Base-by-base conservation (phyloP, 2,329 filamentous ascomycete genomes). In the Hypoxylon sp. region DNA sequence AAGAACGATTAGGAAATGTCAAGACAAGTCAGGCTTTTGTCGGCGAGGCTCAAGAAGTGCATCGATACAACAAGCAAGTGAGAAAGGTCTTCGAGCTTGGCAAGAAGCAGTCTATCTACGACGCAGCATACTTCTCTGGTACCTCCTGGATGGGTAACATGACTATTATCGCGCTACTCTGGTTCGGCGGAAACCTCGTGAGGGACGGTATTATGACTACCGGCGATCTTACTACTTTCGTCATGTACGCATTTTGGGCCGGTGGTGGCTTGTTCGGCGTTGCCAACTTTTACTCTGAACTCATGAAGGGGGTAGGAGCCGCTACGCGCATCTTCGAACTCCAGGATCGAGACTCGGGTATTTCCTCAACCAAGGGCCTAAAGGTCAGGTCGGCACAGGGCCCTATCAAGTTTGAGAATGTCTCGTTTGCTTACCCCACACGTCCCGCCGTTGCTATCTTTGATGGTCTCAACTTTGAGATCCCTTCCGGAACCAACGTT, bases 241-340 rank as follows among this genome's bases (percentile, higher is more conserved):
- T 99, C 75, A 97, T 99, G 93, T 99, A 97, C 72, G 96, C 92
- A 2, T 93, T 90, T 3, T 97, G 86, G 70, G 83, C 84, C 5
- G 84, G 84, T 2, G 94, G 90, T 37, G 96, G 90, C 72, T 82
- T 99, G 58, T 96, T 97, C 63, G 94, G 94, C 3, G 78, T 99
- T 1, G 96, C 91, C 3, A 91, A 90, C 48, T 99, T 99, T 74
- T 99, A 97, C 73, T 96, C 92, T 0, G 94, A 99, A 69, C 80
- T 99, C 55, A 99, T 99, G 94, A 99, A 99, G 72, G 95, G 95
- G 30, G 93, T 96, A 3, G 94, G 95, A 65, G 94, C 94, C 30
- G 94, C 94, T n/a, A 96, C 89, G 66, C 88, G 94, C 53, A 79
- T 99, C 1, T 99, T 99, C 66, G 94, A 99, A 68, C 81, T 99